A percentile compares a stretch with the other conserved stretches of the same genome.
These are phyloP conservation scores for Talaromyces atroroseus DNA, from an alignment of 2,329 filamentous ascomycete genomes.

Conservation along the genomic window DNA sequence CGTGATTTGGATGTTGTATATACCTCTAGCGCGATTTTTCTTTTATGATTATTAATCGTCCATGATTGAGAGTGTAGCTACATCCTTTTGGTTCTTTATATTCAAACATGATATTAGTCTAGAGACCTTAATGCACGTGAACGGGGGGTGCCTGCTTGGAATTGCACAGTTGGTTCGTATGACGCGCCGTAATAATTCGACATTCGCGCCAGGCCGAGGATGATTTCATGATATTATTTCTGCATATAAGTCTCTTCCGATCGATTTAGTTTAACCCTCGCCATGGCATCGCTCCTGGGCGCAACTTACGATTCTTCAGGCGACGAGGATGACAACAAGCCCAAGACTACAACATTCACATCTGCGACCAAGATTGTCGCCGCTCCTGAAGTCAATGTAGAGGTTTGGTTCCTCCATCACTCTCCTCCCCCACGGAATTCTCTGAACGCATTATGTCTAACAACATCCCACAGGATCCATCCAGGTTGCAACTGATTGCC, in stretches of 20 bases:
- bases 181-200: slow-evolving; percentile 12
- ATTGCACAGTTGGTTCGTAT: slow-evolving; percentile 1
- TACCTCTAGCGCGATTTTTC: slow-evolving; percentile 11
- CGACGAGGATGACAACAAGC: slow-evolving; percentile 39
- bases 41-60: neutral
- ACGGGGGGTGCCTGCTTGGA: neutral
- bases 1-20: slow-evolving; percentile 15
- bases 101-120: neutral
- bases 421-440: neutral
- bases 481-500: slow-evolving; percentile 47
- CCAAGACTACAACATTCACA: slow-evolving; percentile 22
- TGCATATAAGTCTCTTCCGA: neutral
- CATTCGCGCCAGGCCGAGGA: neutral
- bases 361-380: slow-evolving; percentile 39
- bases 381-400: slow-evolving; percentile 50
- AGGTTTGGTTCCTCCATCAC: slow-evolving; percentile 47
- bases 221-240: neutral
- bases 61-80: neutral
- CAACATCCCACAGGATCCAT: slow-evolving; percentile 41
- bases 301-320: slow-evolving; percentile 44
- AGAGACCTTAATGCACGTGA: neutral
- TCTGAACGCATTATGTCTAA: slow-evolving; percentile 29
- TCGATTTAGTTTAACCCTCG: neutral
- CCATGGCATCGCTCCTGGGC: slow-evolving; percentile 42
- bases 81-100: neutral